phyloP scores from a whole-genome alignment of 192 early-diverging fungal species.

The Podochytrium sp. region DNA sequence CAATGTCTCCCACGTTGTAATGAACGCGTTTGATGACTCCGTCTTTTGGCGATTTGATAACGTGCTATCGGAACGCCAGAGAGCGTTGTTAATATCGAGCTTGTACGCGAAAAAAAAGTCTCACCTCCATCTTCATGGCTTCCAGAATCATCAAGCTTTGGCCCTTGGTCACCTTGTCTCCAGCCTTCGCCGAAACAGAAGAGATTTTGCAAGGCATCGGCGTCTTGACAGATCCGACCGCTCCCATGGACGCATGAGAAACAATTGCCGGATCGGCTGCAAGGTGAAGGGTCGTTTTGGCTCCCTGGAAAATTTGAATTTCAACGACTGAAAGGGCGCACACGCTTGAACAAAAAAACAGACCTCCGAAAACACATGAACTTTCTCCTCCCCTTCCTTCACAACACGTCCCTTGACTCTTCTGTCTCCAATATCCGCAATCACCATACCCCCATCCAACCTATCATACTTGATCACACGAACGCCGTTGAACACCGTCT shows the following conservation, averaged over 20 bases:
- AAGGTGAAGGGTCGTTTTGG: slow-evolving; percentile 26
- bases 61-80: too few relatives aligned
- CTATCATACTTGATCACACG: background rate
- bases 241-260: background rate
- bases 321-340: background rate
- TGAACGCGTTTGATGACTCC: slow-evolving; percentile 76
- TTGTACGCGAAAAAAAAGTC: background rate
- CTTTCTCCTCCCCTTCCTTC: slow-evolving; percentile 54
- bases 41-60: slow-evolving; percentile 77
- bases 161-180: slow-evolving; percentile 80
- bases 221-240: slow-evolving; percentile 73
- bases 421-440: slow-evolving; percentile 68
- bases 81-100: background rate
- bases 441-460: slow-evolving; percentile 14
- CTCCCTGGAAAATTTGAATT: slow-evolving; percentile 23
- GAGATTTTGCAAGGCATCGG: slow-evolving; percentile 99
- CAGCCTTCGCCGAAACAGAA: slow-evolving; percentile 73
- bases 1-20: slow-evolving; percentile 86
- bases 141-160: slow-evolving; percentile 84
- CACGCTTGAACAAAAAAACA: background rate
- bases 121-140: slow-evolving; percentile 98
- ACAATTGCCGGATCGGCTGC: slow-evolving; percentile 20
- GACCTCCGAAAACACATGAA: slow-evolving; percentile 64
- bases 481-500: slow-evolving; percentile 15
- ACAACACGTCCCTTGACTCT: slow-evolving; percentile 67